A percentile compares a stretch with the other conserved stretches of the same genome.
These are phyloP conservation scores for Cystobasidium ongulense DNA, from an alignment of 768 basidiomycete species.

Conservation along the genomic window DNA sequence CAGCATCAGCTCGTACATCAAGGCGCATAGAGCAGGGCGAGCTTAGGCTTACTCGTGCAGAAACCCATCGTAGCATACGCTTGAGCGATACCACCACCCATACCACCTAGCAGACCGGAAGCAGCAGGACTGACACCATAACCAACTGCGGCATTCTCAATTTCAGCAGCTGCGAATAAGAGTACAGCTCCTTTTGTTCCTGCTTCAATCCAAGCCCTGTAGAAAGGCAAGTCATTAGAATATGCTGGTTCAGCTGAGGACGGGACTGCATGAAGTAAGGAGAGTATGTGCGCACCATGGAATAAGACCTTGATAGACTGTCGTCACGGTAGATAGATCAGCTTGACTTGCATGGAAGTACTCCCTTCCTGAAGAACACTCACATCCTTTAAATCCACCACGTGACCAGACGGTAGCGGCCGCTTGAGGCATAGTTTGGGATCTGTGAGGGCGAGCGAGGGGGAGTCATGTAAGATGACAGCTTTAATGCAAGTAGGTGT, in stretches of 20 bases:
- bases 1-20: no score
- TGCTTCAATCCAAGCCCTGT: constrained; percentile 96
- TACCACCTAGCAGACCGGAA: constrained; percentile 87
- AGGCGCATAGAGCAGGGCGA: no score
- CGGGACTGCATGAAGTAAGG: constrained; percentile 18
- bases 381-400: constrained; percentile 69
- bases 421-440: constrained; percentile 80
- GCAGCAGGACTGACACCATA: constrained; percentile 69
- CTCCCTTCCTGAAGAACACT: constrained; percentile 8
- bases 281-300: constrained; percentile 96
- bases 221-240: background rate
- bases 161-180: constrained; percentile 90
- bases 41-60: constrained; percentile 44
- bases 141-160: constrained; percentile 60
- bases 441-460: constrained; percentile 37
- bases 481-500: background rate
- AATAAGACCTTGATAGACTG: constrained; percentile 89
- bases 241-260: background rate
- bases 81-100: constrained; percentile 94
- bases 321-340: background rate
- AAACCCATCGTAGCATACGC: constrained; percentile 99
- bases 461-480: background rate
- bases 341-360: background rate
- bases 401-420: constrained; percentile 78
- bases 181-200: constrained; percentile 96